Evolutionary conservation across 257 asterid species (phyloP).

Genomic region (Fraxinus americana): DNA sequence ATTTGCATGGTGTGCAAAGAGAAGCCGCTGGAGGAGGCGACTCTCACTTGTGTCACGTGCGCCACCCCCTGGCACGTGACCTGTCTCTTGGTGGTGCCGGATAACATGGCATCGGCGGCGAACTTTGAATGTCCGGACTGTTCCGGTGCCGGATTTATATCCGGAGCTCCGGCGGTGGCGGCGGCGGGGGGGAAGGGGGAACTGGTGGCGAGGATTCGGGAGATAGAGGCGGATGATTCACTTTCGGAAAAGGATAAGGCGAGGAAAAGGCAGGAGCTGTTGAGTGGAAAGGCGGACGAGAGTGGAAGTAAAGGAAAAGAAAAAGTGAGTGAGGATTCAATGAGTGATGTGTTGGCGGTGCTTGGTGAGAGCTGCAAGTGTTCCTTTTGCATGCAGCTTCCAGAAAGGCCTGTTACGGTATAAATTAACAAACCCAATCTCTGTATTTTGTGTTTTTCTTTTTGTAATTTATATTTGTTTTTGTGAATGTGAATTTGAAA

Average conservation of each 20-base stretch:
- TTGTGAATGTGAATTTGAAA: constrained; percentile 1
- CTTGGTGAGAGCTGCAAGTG: constrained; percentile 70
- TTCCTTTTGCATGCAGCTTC: constrained; percentile 77
- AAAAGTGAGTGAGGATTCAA: constrained; percentile 28
- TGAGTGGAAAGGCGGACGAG: constrained; percentile 49
- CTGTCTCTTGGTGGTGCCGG: constrained; percentile 48
- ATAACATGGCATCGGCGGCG: constrained; percentile 33
- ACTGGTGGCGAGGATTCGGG: constrained; percentile 56
- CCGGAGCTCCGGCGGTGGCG: constrained; percentile 53
- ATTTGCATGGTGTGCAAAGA: constrained; percentile 69
- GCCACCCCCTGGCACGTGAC: constrained; percentile 80
- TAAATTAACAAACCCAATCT: neutral
- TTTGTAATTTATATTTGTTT: neutral
- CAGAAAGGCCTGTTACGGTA: constrained; percentile 89
- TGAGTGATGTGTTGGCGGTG: constrained; percentile 47
- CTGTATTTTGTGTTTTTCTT: neutral
- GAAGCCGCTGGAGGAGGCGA: constrained; percentile 46
- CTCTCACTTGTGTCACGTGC: constrained; percentile 64
- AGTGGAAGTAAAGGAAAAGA: constrained; percentile 24
- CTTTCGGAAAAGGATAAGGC: constrained; percentile 76
- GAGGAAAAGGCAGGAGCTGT: constrained; percentile 52
- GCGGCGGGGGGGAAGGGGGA: constrained; percentile 46
- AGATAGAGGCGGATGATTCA: constrained; percentile 60
- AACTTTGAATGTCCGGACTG: constrained; percentile 76
- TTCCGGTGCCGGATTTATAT: constrained; percentile 52